Conservation (phyloP, 257 asterid species). For the Forsythia suspensa region DNA sequence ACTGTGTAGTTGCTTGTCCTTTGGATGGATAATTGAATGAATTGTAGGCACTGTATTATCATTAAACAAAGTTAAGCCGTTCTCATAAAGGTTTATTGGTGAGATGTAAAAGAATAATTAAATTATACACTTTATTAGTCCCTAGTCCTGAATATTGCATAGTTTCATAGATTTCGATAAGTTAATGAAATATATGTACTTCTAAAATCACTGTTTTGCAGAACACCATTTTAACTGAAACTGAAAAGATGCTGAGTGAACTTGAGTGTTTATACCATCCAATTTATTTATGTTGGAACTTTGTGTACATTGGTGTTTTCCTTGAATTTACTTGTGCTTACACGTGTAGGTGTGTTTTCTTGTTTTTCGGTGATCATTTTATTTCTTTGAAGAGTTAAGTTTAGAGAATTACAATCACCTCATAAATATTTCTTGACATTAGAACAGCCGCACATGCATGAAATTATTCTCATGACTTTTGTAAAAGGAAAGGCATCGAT, state of each 20-base stretch:
- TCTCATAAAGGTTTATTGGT: not conserved
- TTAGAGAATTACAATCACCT: not conserved
- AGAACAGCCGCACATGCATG: not conserved
- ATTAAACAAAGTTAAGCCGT: not conserved
- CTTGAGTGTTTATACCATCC: not conserved
- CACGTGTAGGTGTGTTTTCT: not conserved
- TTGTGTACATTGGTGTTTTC: not conserved
- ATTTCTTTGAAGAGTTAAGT: not conserved
- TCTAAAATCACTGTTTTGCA: not conserved
- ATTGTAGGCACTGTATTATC: not conserved
- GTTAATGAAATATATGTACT: not conserved
- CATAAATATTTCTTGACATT: not conserved
- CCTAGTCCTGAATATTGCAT: not conserved
- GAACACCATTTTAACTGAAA: not conserved
- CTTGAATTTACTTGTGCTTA: constrained; percentile 2
- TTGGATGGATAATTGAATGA: not conserved
- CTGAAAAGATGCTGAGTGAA: not conserved
- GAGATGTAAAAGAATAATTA: not conserved
- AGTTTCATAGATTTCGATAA: not conserved
- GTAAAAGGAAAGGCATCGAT: not conserved
- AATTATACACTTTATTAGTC: not conserved
- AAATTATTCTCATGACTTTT: not conserved
- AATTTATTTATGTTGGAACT: not conserved
- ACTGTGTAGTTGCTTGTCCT: not conserved
- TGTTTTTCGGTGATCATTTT: not conserved